A percentile compares a stretch with the other conserved stretches of the same genome.
Conservation (phyloP, 148 eudicot genomes). For the Drosera capensis region DNA sequence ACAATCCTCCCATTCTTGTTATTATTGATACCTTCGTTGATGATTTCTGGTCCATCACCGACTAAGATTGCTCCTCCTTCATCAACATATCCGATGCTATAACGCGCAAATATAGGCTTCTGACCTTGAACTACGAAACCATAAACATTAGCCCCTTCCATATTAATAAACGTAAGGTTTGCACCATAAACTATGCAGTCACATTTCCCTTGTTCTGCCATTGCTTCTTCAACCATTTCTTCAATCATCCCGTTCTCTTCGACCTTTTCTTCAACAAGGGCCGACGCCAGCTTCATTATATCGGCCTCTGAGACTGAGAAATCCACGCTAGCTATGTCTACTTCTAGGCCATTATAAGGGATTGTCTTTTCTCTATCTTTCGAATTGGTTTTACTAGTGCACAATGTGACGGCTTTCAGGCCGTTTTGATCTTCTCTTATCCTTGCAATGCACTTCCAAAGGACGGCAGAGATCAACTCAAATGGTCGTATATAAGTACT, state of each 20-base stretch:
- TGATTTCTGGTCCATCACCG: slow-evolving; percentile 16
- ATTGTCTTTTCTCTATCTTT: slow-evolving; percentile 6
- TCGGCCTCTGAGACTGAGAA: slow-evolving; percentile 7
- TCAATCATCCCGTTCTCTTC: slow-evolving; percentile 31
- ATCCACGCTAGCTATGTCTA: slow-evolving; percentile 21
- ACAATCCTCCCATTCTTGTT: slow-evolving; percentile 22
- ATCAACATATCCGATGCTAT: slow-evolving; percentile 30
- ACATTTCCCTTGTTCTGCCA: slow-evolving; percentile 4
- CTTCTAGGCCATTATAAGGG: slow-evolving; percentile 21
- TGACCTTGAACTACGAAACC: slow-evolving; percentile 29
- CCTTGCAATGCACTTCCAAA: slow-evolving; percentile 50
- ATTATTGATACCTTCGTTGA: not conserved
- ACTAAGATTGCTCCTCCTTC: slow-evolving; percentile 48
- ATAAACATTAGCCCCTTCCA: slow-evolving; percentile 34
- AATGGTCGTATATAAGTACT: slow-evolving; percentile 12
- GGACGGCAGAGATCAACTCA: slow-evolving; percentile 32
- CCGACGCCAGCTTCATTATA: slow-evolving; percentile 13
- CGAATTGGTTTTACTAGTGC: slow-evolving; percentile 3
- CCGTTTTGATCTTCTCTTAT: slow-evolving; percentile 19
- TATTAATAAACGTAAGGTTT: slow-evolving; percentile 49
- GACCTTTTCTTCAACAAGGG: slow-evolving; percentile 13
- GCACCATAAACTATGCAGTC: slow-evolving; percentile 58
- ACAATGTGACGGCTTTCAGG: slow-evolving; percentile 36
- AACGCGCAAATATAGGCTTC: slow-evolving; percentile 26
- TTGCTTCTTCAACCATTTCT: slow-evolving; percentile 17